phyloP scores from a whole-genome alignment of 108 stramenopile species.

The Conticribra guillardii region DNA sequence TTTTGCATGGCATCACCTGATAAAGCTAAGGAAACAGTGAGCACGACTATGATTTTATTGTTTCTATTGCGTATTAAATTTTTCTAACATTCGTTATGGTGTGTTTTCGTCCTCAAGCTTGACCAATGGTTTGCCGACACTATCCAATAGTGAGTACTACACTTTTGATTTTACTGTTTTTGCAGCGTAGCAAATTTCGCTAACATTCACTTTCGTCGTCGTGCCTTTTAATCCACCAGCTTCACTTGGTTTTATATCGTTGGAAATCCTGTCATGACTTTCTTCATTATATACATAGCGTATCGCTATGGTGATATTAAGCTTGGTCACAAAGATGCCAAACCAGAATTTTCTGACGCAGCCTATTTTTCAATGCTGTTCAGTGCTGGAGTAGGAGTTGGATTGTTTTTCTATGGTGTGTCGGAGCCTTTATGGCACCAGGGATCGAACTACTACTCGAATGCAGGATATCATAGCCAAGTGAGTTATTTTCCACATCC shows the following conservation, averaged over 20 bases:
- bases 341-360: slow-evolving; percentile 57
- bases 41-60: background rate
- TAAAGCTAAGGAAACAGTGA: background rate
- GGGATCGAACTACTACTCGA: slow-evolving; percentile 28
- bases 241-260: slow-evolving; percentile 63
- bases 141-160: too few relatives aligned
- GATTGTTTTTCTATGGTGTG: slow-evolving; percentile 65
- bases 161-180: too few relatives aligned
- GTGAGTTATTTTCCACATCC: too few relatives aligned
- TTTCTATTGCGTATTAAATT: background rate
- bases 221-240: too few relatives aligned
- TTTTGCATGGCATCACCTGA: slow-evolving; percentile 52
- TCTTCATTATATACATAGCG: slow-evolving; percentile 52
- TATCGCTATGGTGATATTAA: slow-evolving; percentile 57
- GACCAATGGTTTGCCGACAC: slow-evolving; percentile 10
- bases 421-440: slow-evolving; percentile 64
- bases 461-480: slow-evolving; percentile 56
- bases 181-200: too few relatives aligned
- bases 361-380: slow-evolving; percentile 74
- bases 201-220: too few relatives aligned
- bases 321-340: slow-evolving; percentile 49
- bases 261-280: slow-evolving; percentile 31
- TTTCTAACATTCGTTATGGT: background rate
- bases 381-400: slow-evolving; percentile 64
- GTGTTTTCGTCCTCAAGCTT: slow-evolving; percentile 1